Percentiles rank a stretch among this genome's conserved stretches.
phyloP scores from a whole-genome alignment of 768 basidiomycete species.

The Paxillus involutus region DNA sequence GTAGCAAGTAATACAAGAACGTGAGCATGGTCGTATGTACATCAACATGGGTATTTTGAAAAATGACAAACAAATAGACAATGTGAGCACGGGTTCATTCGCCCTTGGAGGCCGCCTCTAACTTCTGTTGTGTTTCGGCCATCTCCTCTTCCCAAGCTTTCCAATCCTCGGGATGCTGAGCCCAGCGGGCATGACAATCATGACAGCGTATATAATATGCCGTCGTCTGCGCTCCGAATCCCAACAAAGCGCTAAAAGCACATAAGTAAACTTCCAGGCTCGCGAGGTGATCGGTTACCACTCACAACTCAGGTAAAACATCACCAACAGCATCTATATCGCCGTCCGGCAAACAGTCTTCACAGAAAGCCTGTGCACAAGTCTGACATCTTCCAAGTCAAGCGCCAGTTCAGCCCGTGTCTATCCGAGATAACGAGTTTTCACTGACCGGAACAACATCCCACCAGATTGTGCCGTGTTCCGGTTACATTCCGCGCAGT shows the following conservation, averaged over 20 bases:
- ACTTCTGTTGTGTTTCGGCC: slow-evolving; percentile 33
- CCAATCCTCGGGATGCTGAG: slow-evolving; percentile 35
- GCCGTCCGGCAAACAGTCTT: slow-evolving; percentile 55
- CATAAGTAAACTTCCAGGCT: slow-evolving; percentile 3
- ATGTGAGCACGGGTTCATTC: background rate
- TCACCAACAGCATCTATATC: slow-evolving; percentile 55
- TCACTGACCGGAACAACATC: slow-evolving; percentile 53
- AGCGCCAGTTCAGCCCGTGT: background rate
- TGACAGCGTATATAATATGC: slow-evolving; percentile 53
- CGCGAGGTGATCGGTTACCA: background rate
- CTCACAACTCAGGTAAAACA: slow-evolving; percentile 57
- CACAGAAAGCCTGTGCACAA: slow-evolving; percentile 59
- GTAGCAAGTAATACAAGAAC: background rate
- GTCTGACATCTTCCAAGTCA: slow-evolving; percentile 48
- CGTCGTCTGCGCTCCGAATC: slow-evolving; percentile 33
- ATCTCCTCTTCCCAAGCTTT: slow-evolving; percentile 46
- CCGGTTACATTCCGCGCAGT: slow-evolving; percentile 44
- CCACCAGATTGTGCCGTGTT: slow-evolving; percentile 49
- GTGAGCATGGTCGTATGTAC: background rate
- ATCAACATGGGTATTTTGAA: background rate
- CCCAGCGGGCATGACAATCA: slow-evolving; percentile 43
- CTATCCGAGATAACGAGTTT: background rate
- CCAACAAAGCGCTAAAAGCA: slow-evolving; percentile 37
- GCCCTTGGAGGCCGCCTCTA: slow-evolving; percentile 18
- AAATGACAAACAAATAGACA: background rate